Percentiles rank a stretch among this genome's conserved stretches.
Conservation (phyloP, 352 stramenopile genomes). For the Globisporangium echinulatum region DNA sequence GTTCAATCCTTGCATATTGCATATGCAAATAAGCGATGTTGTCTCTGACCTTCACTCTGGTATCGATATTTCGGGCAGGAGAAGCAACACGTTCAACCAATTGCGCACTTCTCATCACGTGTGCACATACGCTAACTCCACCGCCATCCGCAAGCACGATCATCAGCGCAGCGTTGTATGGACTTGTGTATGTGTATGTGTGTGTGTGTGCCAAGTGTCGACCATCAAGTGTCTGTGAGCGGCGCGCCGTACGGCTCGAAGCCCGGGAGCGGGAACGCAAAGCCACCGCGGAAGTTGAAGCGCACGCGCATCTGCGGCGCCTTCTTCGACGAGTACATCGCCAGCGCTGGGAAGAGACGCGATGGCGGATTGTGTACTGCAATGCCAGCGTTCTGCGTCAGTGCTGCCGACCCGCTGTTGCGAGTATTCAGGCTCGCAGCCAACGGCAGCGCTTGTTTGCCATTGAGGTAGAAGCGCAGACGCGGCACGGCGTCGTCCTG, state of each 20-base stretch:
- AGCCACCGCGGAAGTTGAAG: conserved; percentile 75
- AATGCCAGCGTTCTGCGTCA: conserved; percentile 17
- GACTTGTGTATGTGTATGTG: no score
- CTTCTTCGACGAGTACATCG: conserved; percentile 71
- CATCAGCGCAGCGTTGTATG: no score
- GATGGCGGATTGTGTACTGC: conserved; percentile 55
- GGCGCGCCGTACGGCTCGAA: conserved; percentile 70
- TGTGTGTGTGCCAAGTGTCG: no score
- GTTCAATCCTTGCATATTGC: no score
- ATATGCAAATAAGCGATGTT: no score
- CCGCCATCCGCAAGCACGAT: no score
- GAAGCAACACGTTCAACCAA: no score
- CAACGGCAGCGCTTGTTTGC: conserved; percentile 50
- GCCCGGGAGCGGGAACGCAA: conserved; percentile 53
- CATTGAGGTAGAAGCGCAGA: conserved; percentile 74
- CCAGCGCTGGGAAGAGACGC: conserved; percentile 54
- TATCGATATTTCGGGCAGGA: no score
- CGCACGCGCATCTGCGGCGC: conserved; percentile 64
- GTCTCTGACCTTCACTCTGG: no score
- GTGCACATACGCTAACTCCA: no score
- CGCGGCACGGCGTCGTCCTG: conserved; percentile 60
- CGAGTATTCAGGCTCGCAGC: not conserved
- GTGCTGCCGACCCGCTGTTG: conserved; percentile 4
- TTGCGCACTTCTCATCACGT: no score
- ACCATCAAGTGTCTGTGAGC: conserved; percentile 11